These are phyloP conservation scores for Sporisorium reilianum DNA, from an alignment of 1,284 basidiomycete genomes.

Conservation along the genomic window DNA sequence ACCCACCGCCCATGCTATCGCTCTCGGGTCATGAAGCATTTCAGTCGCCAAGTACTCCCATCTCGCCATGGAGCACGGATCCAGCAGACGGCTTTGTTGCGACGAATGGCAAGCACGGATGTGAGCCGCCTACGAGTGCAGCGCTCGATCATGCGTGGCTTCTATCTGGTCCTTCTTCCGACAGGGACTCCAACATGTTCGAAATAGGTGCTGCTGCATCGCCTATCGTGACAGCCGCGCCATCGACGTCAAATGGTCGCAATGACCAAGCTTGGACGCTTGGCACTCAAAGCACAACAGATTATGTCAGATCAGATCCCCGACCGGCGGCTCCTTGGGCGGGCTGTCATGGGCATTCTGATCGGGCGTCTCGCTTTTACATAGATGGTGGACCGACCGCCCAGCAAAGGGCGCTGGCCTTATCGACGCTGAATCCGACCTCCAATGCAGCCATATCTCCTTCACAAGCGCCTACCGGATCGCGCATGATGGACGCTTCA, in stretches of 20 bases:
- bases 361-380: neutral
- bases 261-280: too few relatives aligned
- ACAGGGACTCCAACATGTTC: neutral
- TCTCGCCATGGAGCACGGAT: constrained; percentile 24
- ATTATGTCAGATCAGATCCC: too few relatives aligned
- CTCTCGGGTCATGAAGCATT: constrained; percentile 29
- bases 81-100: neutral
- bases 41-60: constrained; percentile 11
- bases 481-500: neutral
- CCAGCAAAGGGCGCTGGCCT: neutral
- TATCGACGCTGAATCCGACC: neutral
- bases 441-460: constrained; percentile 14
- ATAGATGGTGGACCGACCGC: neutral
- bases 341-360: neutral
- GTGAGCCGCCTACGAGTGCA: neutral
- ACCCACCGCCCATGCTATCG: constrained; percentile 5
- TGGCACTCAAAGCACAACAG: neutral
- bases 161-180: neutral
- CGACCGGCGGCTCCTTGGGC: neutral
- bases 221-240: neutral
- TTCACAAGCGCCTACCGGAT: neutral
- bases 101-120: neutral
- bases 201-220: neutral
- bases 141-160: constrained; percentile 1
- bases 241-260: neutral